Conservation (phyloP, 495 filamentous ascomycete genomes). For the Hypoxylon lienhwacheense region DNA sequence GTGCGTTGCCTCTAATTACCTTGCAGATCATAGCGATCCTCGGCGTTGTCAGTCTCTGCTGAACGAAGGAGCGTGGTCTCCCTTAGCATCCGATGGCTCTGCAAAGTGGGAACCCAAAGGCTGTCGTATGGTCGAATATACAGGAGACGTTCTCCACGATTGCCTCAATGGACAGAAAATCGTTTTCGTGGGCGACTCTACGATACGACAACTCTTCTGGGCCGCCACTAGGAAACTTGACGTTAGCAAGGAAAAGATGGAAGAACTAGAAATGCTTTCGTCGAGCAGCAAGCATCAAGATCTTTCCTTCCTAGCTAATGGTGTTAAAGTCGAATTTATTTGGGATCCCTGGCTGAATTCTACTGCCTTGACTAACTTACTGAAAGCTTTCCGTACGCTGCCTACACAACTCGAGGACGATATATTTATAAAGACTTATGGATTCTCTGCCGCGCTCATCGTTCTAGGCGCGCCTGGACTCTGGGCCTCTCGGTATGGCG, state of each 20-base stretch:
- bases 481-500: conserved; percentile 59
- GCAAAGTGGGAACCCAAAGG: conserved; percentile 59
- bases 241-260: conserved; percentile 40
- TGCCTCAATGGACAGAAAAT: conserved; percentile 52
- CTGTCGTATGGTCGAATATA: conserved; percentile 61
- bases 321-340: conserved; percentile 54
- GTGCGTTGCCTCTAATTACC: conserved; percentile 8
- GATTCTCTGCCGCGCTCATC: conserved; percentile 41
- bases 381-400: conserved; percentile 39
- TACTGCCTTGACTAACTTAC: conserved; percentile 45
- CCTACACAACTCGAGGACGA: conserved; percentile 2
- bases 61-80: conserved; percentile 54
- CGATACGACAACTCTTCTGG: conserved; percentile 62
- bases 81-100: conserved; percentile 31
- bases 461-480: conserved; percentile 55
- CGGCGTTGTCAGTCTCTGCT: conserved; percentile 59
- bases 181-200: conserved; percentile 64
- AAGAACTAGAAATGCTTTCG: conserved; percentile 26
- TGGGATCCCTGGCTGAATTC: conserved; percentile 68
- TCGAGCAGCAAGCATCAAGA: conserved; percentile 50
- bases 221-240: conserved; percentile 55
- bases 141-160: conserved; percentile 44
- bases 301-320: conserved; percentile 44
- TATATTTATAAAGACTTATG: conserved; percentile 12
- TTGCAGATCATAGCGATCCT: conserved; percentile 45